phyloP scores from a whole-genome alignment of 2,329 filamentous ascomycete species.

The Exophiala lecanii-corni region DNA sequence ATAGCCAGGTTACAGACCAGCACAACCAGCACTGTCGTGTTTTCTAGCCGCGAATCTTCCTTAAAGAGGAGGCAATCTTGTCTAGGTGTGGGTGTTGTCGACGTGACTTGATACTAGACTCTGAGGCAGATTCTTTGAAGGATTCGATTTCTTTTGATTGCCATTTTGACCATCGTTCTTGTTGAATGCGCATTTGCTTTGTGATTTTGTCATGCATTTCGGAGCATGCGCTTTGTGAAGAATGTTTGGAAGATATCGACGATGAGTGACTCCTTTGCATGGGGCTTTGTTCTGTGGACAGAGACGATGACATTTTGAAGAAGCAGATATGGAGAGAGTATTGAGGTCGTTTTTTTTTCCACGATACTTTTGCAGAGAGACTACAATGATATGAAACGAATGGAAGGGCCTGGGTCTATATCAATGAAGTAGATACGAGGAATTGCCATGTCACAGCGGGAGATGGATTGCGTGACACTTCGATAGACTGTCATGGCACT shows the following conservation, averaged over 20 bases:
- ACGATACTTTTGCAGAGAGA: no score
- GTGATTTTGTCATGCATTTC: constrained; percentile 20
- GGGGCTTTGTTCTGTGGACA: not conserved
- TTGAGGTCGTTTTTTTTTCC: no score
- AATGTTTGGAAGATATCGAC: constrained; percentile 10
- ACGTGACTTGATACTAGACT: constrained; percentile 14
- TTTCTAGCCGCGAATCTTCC: constrained; percentile 16
- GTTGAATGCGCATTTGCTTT: constrained; percentile 18
- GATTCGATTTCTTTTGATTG: constrained; percentile 18
- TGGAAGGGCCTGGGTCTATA: no score
- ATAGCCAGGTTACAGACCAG: no score
- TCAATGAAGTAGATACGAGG: no score
- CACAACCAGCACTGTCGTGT: no score
- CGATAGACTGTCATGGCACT: no score
- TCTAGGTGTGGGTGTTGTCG: constrained; percentile 19
- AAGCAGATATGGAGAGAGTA: not conserved
- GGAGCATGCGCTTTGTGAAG: constrained; percentile 3
- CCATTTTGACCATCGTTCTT: constrained; percentile 19
- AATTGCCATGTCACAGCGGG: no score
- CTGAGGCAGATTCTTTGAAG: constrained; percentile 11
- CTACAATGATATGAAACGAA: no score
- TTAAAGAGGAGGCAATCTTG: constrained; percentile 13
- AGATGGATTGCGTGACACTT: no score
- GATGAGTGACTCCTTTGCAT: constrained; percentile 11
- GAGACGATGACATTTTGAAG: not conserved